phyloP scores from a whole-genome alignment of 352 stramenopile species.

The Globisporangium solare region DNA sequence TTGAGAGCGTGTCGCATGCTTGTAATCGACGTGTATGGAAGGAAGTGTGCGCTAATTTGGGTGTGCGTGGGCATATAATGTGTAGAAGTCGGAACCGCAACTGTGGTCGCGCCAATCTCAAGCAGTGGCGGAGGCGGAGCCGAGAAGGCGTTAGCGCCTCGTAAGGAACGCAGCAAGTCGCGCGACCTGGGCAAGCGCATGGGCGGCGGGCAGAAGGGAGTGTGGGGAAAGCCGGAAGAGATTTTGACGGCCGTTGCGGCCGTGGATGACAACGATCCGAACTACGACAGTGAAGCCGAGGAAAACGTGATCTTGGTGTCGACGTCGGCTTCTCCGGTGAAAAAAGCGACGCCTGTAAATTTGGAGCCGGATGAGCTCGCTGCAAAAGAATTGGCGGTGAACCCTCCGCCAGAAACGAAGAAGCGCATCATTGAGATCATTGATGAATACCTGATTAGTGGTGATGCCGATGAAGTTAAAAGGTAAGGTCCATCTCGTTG shows the following conservation, averaged over 20 bases:
- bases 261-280: conserved; percentile 89
- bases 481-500: conserved; percentile 17
- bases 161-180: conserved; percentile 84
- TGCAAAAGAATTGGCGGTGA: conserved; percentile 74
- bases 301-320: conserved; percentile 87
- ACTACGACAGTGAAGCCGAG: conserved; percentile 91
- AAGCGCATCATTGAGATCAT: conserved; percentile 88
- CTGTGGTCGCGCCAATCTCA: background rate
- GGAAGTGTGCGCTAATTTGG: background rate
- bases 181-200: conserved; percentile 83
- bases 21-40: background rate
- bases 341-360: conserved; percentile 33
- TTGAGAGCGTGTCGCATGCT: too few relatives aligned
- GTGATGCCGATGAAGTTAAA: conserved; percentile 88
- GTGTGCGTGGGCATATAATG: background rate
- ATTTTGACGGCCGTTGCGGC: conserved; percentile 54
- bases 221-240: conserved; percentile 76
- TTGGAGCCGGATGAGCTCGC: conserved; percentile 63
- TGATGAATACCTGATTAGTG: conserved; percentile 85
- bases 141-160: conserved; percentile 52
- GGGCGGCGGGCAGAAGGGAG: conserved; percentile 81
- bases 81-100: conserved; percentile 15
- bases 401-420: conserved; percentile 82
- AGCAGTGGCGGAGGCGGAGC: conserved; percentile 20
- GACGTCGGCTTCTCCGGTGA: conserved; percentile 36